Conservation (phyloP, 225 moss, liverwort and hornwort genomes). For the Polytrichum formosum region DNA sequence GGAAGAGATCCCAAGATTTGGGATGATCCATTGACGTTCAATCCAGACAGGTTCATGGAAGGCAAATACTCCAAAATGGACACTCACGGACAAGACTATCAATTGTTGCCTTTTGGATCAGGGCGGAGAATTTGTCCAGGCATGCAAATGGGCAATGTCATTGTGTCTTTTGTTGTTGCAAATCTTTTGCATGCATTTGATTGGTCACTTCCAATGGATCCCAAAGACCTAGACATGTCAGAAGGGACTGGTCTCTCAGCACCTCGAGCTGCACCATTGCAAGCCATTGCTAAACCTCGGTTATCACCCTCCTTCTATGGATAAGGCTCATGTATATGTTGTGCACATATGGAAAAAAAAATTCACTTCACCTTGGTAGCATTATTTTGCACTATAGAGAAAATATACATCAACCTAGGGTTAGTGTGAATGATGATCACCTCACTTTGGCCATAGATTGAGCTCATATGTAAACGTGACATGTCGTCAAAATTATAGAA, state of each 20-base stretch:
- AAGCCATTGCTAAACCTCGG: constrained; percentile 16
- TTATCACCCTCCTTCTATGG: background rate
- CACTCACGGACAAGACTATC: constrained; percentile 16
- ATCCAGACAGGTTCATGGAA: constrained; percentile 28
- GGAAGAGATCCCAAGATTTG: constrained; percentile 29
- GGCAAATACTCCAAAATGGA: constrained; percentile 7
- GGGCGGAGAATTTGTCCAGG: constrained; percentile 37
- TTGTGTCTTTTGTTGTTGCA: constrained; percentile 24
- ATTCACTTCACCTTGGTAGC: too few relatives aligned
- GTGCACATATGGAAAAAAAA: too few relatives aligned
- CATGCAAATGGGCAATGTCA: constrained; percentile 13
- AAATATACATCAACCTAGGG: too few relatives aligned
- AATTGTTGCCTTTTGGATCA: constrained; percentile 25
- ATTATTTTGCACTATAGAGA: too few relatives aligned
- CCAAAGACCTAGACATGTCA: constrained; percentile 18
- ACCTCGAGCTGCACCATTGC: constrained; percentile 14
- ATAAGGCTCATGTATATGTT: background rate
- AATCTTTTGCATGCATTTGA: constrained; percentile 32
- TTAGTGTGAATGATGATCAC: too few relatives aligned
- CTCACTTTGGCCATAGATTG: too few relatives aligned
- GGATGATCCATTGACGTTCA: constrained; percentile 16
- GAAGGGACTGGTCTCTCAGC: constrained; percentile 27
- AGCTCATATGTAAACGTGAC: too few relatives aligned
- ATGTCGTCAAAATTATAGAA: too few relatives aligned
- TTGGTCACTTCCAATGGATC: constrained; percentile 4